Base-by-base conservation (phyloP, 176 grass and related monocot genomes). In the Urochloa ruziziensis region DNA sequence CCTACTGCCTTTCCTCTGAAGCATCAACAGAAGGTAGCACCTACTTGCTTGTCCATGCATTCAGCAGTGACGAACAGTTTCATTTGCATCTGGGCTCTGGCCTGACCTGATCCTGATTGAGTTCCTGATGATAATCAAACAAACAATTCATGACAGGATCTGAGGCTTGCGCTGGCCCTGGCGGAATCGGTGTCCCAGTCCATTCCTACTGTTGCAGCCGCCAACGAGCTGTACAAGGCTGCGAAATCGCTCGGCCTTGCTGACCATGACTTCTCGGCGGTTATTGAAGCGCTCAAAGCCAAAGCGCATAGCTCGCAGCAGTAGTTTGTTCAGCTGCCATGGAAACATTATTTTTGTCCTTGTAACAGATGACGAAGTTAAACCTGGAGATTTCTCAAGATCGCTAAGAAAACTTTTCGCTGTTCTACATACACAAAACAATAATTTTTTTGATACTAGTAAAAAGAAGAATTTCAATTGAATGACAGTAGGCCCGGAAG, bases 1-100 rank as follows among this genome's bases (percentile, higher is more conserved):
- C 87, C 93, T 79, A 91, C 85, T 24, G 91, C 93, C n/a, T 98
- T 98, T 77, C 96, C 91, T 83, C 75, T 98, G 73, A 95, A 98
- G 60, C 96, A 95, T 90, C 96, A 98, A 63, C 96, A 98, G 81
- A 95, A 98, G 96, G 93, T 90, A 80, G 71, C 79, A 53, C 66
- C 73, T 16, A 25, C 49, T 80, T 66, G 28, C 62, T 62, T 44
- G 34, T 51, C 46, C 33, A 80, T 70, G 21, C 21, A 67, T 46
- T 60, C 47, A 74, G 48, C 79, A 73, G 54, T 48, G 37, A 49
- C 14, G 23, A 79, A 66, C 67, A 86, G 80, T 66, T 47, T 16
- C 65, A 73, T 86, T 65, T 65, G 83, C 48, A 16, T 86, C 79
- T 83, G 29, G 24, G 7, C 29, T 86, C 79, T 83, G 29, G 24